Evolutionary conservation across 441 rosid genomes (phyloP).

Genomic region (Omphalea diandra): DNA sequence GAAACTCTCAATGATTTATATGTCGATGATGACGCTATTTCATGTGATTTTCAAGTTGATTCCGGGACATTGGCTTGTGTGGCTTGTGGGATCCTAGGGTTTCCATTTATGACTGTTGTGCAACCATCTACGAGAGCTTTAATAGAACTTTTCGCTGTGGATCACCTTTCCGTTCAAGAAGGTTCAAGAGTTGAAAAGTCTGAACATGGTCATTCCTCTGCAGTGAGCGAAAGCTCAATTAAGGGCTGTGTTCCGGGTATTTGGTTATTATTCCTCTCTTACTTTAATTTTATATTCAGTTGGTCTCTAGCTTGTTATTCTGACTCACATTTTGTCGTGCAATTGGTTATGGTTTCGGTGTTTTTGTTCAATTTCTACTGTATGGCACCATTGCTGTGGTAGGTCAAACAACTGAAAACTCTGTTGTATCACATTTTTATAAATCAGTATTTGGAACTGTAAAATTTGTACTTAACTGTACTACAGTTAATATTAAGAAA

Average conservation of each 20-base stretch:
- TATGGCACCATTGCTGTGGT: not conserved
- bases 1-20: constrained; percentile 71
- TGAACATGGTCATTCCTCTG: constrained; percentile 17
- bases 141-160: constrained; percentile 32
- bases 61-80: constrained; percentile 86
- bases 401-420: not conserved
- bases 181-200: constrained; percentile 24
- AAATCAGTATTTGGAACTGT: not conserved
- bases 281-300: not conserved
- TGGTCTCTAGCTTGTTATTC: not conserved
- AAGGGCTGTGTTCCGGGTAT: constrained; percentile 44
- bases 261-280: not conserved
- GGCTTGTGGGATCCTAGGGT: constrained; percentile 98
- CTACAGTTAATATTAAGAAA: not conserved
- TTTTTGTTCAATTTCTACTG: not conserved
- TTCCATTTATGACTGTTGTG: constrained; percentile 93
- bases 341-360: not conserved
- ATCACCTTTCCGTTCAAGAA: constrained; percentile 29
- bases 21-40: constrained; percentile 65
- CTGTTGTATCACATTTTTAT: not conserved
- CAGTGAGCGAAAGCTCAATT: constrained; percentile 19
- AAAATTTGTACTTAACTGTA: not conserved
- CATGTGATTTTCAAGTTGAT: constrained; percentile 91
- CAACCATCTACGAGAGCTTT: constrained; percentile 66
- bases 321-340: not conserved